A percentile compares a stretch with the other conserved stretches of the same genome.
Evolutionary conservation across 2,329 filamentous ascomycete genomes (phyloP).

Genomic region (Drechslerella stenobrocha): DNA sequence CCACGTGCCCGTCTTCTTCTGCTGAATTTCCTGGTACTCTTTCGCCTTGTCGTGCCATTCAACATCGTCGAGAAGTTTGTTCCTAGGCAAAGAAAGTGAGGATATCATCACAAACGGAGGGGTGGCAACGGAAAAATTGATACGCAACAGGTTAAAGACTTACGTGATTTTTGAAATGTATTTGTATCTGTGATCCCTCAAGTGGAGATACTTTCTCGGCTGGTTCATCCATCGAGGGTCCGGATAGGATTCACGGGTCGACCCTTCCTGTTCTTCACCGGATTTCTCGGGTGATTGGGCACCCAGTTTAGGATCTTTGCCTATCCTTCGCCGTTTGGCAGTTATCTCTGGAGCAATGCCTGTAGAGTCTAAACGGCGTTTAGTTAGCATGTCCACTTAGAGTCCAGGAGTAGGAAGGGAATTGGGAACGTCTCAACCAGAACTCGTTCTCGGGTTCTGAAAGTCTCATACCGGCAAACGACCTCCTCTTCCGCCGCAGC

Average conservation of each 20-base stretch:
- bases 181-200: conserved; percentile 40
- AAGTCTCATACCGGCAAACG: conserved; percentile 39
- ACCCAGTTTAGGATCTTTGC: conserved; percentile 24
- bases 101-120: conserved; percentile 20
- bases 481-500: conserved; percentile 35
- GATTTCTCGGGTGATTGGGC: conserved; percentile 42
- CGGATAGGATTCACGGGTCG: conserved; percentile 39
- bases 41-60: conserved; percentile 38
- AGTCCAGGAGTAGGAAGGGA: not conserved
- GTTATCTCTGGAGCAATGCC: conserved; percentile 28
- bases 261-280: conserved; percentile 33
- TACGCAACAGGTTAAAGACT: conserved; percentile 7
- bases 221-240: conserved; percentile 48
- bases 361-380: conserved; percentile 24
- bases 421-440: conserved; percentile 2
- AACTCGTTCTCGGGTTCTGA: not conserved
- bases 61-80: conserved; percentile 45
- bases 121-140: not conserved
- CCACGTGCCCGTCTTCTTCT: conserved; percentile 46
- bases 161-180: conserved; percentile 48
- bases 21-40: conserved; percentile 40
- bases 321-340: conserved; percentile 20
- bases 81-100: conserved; percentile 34
- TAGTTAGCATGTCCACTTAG: conserved; percentile 17
- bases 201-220: conserved; percentile 32